Conservation (phyloP, 768 basidiomycete genomes). For the Sistotremastrum niveocremeum region DNA sequence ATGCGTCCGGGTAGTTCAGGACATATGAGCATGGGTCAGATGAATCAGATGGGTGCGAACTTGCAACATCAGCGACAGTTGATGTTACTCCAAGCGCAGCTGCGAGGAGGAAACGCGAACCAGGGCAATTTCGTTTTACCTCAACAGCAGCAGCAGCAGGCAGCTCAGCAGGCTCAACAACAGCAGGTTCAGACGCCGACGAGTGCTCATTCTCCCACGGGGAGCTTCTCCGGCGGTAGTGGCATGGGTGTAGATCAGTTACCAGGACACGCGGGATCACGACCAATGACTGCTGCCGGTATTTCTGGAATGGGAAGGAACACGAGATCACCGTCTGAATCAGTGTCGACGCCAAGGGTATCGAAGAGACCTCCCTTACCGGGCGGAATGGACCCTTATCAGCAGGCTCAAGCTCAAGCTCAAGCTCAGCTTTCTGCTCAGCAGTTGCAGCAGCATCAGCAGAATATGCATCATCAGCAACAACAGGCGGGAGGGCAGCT, state of each 20-base stretch:
- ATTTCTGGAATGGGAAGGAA: constrained; percentile 25
- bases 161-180: constrained; percentile 20
- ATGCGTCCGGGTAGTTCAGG: no score
- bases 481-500: constrained; percentile 10
- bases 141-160: constrained; percentile 21
- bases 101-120: no score
- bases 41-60: neutral
- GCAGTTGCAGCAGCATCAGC: constrained; percentile 25
- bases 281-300: neutral
- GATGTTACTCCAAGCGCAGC: no score
- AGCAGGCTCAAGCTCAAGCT: constrained; percentile 35
- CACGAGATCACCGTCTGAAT: constrained; percentile 62
- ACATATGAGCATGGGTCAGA: no score
- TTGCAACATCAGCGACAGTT: constrained; percentile 2
- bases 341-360: constrained; percentile 30
- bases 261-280: constrained; percentile 60
- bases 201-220: constrained; percentile 27
- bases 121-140: neutral
- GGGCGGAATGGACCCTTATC: no score
- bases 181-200: constrained; percentile 34
- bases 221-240: constrained; percentile 24
- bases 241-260: constrained; percentile 43
- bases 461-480: constrained; percentile 13
- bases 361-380: constrained; percentile 15
- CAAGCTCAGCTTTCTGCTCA: constrained; percentile 21